phyloP scores from a whole-genome alignment of 2,329 filamentous ascomycete species.

The Ophiostoma pallidulum region DNA sequence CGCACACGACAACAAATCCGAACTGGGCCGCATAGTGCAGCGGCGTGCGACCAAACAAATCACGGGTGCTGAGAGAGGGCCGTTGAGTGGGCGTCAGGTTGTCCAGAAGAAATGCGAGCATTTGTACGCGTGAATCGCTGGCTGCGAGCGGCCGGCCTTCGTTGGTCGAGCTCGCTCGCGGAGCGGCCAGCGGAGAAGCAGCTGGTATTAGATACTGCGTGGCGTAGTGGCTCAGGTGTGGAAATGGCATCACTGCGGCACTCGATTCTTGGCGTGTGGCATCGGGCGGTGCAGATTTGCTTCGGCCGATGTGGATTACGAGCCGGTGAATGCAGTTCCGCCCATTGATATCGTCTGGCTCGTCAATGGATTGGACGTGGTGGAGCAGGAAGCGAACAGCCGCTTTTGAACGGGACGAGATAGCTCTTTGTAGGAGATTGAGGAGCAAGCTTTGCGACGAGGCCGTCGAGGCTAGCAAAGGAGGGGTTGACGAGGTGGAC shows the following conservation, averaged over 20 bases:
- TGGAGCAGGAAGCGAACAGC: slow-evolving; percentile 64
- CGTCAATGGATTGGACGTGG: slow-evolving; percentile 63
- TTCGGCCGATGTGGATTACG: slow-evolving; percentile 82
- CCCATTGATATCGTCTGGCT: slow-evolving; percentile 85
- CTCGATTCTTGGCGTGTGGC: slow-evolving; percentile 43
- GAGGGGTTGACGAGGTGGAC: not conserved
- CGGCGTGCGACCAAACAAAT: slow-evolving; percentile 73
- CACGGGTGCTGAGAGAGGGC: slow-evolving; percentile 55
- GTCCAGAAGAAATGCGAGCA: slow-evolving; percentile 56
- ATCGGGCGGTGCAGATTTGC: slow-evolving; percentile 37
- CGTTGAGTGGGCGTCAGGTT: slow-evolving; percentile 59
- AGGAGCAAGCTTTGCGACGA: slow-evolving; percentile 58
- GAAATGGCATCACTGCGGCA: slow-evolving; percentile 30
- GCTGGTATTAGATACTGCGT: slow-evolving; percentile 74
- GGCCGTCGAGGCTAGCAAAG: not conserved
- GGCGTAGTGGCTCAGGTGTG: slow-evolving; percentile 42
- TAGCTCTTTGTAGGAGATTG: slow-evolving; percentile 68
- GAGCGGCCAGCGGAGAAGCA: slow-evolving; percentile 53
- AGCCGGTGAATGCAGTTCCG: slow-evolving; percentile 89
- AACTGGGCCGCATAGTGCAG: slow-evolving; percentile 93
- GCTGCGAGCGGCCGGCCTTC: slow-evolving; percentile 57
- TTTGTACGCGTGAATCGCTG: slow-evolving; percentile 66
- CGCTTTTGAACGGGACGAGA: slow-evolving; percentile 57
- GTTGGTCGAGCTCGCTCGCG: slow-evolving; percentile 52
- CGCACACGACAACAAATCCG: slow-evolving; percentile 82